phyloP scores from a whole-genome alignment of 208 protist genomes.

The Acanthamoeba healyi region DNA sequence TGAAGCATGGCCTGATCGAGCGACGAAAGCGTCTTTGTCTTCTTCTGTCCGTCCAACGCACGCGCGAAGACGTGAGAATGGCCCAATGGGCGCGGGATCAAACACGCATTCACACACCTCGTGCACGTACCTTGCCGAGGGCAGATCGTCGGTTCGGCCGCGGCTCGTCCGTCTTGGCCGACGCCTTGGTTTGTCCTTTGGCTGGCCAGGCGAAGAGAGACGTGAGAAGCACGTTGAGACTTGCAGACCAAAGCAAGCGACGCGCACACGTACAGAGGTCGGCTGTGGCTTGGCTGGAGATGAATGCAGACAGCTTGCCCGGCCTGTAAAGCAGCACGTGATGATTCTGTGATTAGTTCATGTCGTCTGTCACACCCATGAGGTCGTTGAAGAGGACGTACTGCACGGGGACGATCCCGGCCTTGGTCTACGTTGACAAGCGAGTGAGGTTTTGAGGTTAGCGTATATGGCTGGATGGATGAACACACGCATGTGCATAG shows the following conservation, averaged over 20 bases:
- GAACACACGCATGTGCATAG: background rate
- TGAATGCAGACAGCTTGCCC: slow-evolving; percentile 11
- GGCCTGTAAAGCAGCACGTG: background rate
- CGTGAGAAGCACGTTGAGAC: background rate
- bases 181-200: background rate
- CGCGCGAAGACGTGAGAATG: no score
- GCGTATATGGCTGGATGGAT: no score
- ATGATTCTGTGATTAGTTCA: no score
- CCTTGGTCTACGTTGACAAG: background rate
- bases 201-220: background rate
- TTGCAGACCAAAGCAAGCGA: background rate
- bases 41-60: background rate
- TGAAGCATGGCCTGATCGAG: slow-evolving; percentile 40
- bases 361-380: no score
- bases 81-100: no score
- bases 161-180: background rate
- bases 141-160: background rate
- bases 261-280: background rate
- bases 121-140: background rate
- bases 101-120: no score
- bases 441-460: background rate
- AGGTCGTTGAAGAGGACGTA: background rate
- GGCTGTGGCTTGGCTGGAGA: slow-evolving; percentile 52
- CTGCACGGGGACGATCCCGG: background rate
- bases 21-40: slow-evolving; percentile 14